Base-by-base conservation (phyloP, 169 alveolate species). In the Plasmodium adleri region DNA sequence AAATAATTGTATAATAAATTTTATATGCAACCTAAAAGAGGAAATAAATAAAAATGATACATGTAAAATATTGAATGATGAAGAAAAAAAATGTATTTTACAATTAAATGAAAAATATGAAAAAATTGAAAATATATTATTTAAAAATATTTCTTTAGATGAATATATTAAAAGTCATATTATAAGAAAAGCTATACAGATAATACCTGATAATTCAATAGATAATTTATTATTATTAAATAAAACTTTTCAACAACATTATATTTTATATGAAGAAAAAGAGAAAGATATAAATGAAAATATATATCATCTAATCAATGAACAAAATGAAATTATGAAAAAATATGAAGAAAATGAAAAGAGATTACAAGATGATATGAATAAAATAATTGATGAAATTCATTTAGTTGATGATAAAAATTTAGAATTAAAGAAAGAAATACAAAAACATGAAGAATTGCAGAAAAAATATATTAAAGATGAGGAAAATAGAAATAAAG, bases 241-340 rank as follows among this genome's bases (percentile, higher is more conserved):
- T 49, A 83, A 83, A 56, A 83, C 80, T 26, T 72, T 83, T 58
- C 71, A 83, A 83, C 85, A 83, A 24, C 68, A 83, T 50, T 83
- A 49, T 68, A 7, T n/a, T n/a, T 43, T 83, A 20, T 83, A 54
- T 50, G 70, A 83, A 32, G 76, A 83, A 12, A 83, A 72, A 12
- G 91, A 83, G 52, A 83, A 56, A 68, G 72, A 83, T 8, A 3
- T 83, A 15, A 47, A 68, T 12, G 45, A 17, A 10, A 68, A 67
- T 32, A 62, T 83, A 39, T 32, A n/a, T 9, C 24, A 50, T 47
- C 13, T 83, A 45, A 72, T 83, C 26, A 72, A 83, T 49, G 70
- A 83, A 28, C 91, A 83, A 58, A 83, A 83, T 52, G 15, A 56
- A 54, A 83, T 83, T 59, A 83, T 83, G 45, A 83, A 68, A 56